Evolutionary conservation across 495 filamentous ascomycete genomes (phyloP).

Genomic region (Neurospora tetraspora): DNA sequence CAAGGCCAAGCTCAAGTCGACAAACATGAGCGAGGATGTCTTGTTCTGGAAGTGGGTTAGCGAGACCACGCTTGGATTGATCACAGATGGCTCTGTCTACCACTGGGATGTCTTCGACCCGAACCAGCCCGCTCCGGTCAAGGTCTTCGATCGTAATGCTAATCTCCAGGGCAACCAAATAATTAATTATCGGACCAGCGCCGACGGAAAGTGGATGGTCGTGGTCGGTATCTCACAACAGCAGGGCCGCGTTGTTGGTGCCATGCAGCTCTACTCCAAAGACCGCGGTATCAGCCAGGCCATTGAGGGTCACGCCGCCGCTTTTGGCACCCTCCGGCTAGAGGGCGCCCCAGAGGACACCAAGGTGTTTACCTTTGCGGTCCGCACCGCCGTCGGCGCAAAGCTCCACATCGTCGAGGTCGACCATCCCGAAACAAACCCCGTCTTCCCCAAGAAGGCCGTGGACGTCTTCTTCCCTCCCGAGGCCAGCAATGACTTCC

Average conservation of each 20-base stretch:
- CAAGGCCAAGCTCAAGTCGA: constrained; percentile 89
- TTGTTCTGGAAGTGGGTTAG: constrained; percentile 99
- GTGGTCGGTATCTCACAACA: constrained; percentile 91
- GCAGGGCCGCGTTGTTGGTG: constrained; percentile 85
- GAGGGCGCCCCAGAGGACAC: constrained; percentile 85
- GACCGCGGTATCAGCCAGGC: constrained; percentile 95
- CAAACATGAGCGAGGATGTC: constrained; percentile 92
- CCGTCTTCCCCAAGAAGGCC: constrained; percentile 82
- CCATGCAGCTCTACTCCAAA: constrained; percentile 93
- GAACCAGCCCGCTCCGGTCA: constrained; percentile 64
- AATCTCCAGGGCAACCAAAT: constrained; percentile 95
- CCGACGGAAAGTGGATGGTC: constrained; percentile 96
- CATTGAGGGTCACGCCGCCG: constrained; percentile 94
- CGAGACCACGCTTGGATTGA: constrained; percentile 72
- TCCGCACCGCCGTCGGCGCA: constrained; percentile 73
- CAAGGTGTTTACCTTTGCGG: constrained; percentile 93
- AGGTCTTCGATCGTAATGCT: constrained; percentile 84
- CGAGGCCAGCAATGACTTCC: constrained; percentile 93
- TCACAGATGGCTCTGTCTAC: constrained; percentile 83
- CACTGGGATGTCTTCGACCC: constrained; percentile 95
- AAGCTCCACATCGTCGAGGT: constrained; percentile 98
- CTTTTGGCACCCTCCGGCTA: constrained; percentile 81
- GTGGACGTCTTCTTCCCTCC: constrained; percentile 96
- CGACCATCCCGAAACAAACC: constrained; percentile 82
- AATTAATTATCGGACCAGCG: constrained; percentile 97